Conservation (phyloP, 176 grass and related monocot species). For the Triticum monococcum region DNA sequence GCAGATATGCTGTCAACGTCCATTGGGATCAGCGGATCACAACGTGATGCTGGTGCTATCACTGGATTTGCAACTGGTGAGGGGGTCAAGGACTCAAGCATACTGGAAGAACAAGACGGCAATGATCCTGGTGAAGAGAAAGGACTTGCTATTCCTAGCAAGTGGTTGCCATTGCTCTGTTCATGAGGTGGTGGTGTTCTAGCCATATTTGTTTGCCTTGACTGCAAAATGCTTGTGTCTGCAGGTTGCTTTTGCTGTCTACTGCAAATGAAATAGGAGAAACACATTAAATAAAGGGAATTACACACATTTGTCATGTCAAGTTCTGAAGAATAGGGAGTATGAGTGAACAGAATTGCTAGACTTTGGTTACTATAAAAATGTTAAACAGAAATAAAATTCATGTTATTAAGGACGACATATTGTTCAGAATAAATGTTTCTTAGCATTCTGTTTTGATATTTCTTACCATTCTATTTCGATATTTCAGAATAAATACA, state of each 20-base stretch:
- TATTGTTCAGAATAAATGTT: not conserved
- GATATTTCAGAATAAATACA: not conserved
- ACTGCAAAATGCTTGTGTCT: not conserved
- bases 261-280: not conserved
- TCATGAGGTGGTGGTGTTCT: not conserved
- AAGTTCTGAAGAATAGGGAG: not conserved
- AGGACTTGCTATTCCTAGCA: conserved; percentile 14
- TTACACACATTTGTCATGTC: not conserved
- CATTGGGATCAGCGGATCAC: not conserved
- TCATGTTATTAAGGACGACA: not conserved
- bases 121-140: not conserved
- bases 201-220: not conserved
- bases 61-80: not conserved
- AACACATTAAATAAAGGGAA: not conserved
- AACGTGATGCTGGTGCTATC: not conserved
- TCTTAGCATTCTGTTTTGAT: not conserved
- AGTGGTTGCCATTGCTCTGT: not conserved
- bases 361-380: not conserved
- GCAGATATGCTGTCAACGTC: not conserved
- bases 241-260: conserved; percentile 1
- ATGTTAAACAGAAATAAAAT: not conserved
- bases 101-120: conserved; percentile 2
- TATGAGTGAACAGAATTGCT: not conserved
- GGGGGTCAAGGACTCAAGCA: not conserved
- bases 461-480: not conserved